phyloP scores from a whole-genome alignment of 176 grass and related monocot genomes.

The Oryza glumipatula region DNA sequence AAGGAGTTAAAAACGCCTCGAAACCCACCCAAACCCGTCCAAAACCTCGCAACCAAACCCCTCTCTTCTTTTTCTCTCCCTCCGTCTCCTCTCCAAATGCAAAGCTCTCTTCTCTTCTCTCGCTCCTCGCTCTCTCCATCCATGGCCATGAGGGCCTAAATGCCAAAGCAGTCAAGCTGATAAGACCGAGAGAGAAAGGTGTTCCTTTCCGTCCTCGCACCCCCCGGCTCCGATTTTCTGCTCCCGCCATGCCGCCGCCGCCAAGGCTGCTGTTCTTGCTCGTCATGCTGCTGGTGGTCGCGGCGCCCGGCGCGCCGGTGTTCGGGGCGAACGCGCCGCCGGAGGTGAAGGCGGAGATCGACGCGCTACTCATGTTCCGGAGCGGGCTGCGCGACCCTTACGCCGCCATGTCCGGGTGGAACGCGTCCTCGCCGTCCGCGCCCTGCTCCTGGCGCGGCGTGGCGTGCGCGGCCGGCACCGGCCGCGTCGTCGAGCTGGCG shows the following conservation, averaged over 20 bases:
- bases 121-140: constrained; percentile 3
- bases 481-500: constrained; percentile 76
- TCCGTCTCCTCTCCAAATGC: not conserved
- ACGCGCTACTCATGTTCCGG: constrained; percentile 70
- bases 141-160: constrained; percentile 42
- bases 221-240: not conserved
- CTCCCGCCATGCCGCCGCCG: constrained; percentile 26
- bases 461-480: constrained; percentile 39
- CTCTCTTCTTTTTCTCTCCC: constrained; percentile 21
- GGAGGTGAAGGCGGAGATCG: constrained; percentile 68
- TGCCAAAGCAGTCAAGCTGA: constrained; percentile 36
- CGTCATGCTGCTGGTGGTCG: constrained; percentile 22
- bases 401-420: constrained; percentile 67
- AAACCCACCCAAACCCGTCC: constrained; percentile 66
- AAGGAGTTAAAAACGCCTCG: constrained; percentile 48
- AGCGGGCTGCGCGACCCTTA: constrained; percentile 62
- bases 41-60: constrained; percentile 55
- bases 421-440: constrained; percentile 53
- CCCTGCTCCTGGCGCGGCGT: constrained; percentile 93
- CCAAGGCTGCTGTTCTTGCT: constrained; percentile 48
- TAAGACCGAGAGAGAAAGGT: constrained; percentile 27
- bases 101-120: not conserved
- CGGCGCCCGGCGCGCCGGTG: not conserved
- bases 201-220: not conserved
- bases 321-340: constrained; percentile 24